phyloP scores from a whole-genome alignment of 1,284 basidiomycete species.

The Sphagnurus paluster region DNA sequence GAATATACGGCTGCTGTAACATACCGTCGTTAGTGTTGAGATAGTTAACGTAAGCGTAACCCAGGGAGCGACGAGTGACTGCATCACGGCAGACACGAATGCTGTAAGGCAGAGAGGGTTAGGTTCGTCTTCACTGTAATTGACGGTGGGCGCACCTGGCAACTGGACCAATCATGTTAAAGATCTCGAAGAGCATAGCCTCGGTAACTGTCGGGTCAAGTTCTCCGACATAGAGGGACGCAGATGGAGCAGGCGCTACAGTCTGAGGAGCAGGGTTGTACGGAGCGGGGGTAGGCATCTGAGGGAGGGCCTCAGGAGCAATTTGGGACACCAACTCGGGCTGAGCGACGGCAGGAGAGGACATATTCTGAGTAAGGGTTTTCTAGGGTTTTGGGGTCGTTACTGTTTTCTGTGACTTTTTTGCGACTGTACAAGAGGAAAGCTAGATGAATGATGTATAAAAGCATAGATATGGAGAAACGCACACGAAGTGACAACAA shows the following conservation, averaged over 20 bases:
- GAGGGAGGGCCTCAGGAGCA: constrained; percentile 28
- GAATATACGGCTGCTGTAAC: constrained; percentile 25
- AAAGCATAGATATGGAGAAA: constrained; percentile 23
- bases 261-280: constrained; percentile 59
- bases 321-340: constrained; percentile 30
- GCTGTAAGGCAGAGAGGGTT: constrained; percentile 39
- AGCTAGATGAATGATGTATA: constrained; percentile 18
- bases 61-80: constrained; percentile 97
- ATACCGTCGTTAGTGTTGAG: constrained; percentile 91
- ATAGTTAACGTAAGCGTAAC: constrained; percentile 99
- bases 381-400: constrained; percentile 52
- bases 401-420: constrained; percentile 35
- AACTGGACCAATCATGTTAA: constrained; percentile 99
- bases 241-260: constrained; percentile 68
- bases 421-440: constrained; percentile 44
- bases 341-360: constrained; percentile 49
- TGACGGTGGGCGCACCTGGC: constrained; percentile 64
- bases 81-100: constrained; percentile 99
- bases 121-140: constrained; percentile 1
- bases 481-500: constrained; percentile 69
- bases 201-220: constrained; percentile 97
- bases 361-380: constrained; percentile 56
- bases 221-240: constrained; percentile 98
- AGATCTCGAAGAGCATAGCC: constrained; percentile 99
- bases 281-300: constrained; percentile 43